A percentile compares a stretch with the other conserved stretches of the same genome.
Evolutionary conservation across 1,139 yeast genomes (phyloP).

Genomic region (Blastobotrys malaysiensis): DNA sequence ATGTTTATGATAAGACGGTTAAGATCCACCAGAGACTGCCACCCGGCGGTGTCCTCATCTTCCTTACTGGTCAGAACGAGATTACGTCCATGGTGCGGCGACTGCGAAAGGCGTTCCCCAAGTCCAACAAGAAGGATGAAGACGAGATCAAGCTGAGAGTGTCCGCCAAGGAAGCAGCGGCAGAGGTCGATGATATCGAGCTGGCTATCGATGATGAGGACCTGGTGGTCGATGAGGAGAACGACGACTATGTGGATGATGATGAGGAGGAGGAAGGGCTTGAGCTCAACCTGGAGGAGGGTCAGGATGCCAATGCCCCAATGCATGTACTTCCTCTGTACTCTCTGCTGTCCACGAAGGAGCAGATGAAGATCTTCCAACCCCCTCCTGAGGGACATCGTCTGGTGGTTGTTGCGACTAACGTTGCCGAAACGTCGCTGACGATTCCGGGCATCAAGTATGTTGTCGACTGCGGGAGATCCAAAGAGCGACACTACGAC

Average conservation of each 20-base stretch:
- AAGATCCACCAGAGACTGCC: conserved; percentile 85
- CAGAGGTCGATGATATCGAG: conserved; percentile 87
- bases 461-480: conserved; percentile 92
- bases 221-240: conserved; percentile 37
- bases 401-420: conserved; percentile 90
- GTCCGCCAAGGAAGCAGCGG: conserved; percentile 54
- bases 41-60: conserved; percentile 88
- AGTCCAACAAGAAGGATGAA: conserved; percentile 22
- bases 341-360: conserved; percentile 84
- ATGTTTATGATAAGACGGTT: conserved; percentile 76
- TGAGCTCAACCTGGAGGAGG: conserved; percentile 71
- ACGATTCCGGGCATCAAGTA: conserved; percentile 95
- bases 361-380: conserved; percentile 90
- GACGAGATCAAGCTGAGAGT: conserved; percentile 46
- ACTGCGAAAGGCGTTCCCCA: conserved; percentile 64
- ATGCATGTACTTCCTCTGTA: conserved; percentile 87
- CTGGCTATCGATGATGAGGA: conserved; percentile 46
- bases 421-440: conserved; percentile 95
- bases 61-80: conserved; percentile 92
- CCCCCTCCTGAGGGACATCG: conserved; percentile 81
- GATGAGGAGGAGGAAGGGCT: conserved; percentile 85
- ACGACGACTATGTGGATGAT: conserved; percentile 41
- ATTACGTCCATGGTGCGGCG: conserved; percentile 70
- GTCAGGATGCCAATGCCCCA: conserved; percentile 75
- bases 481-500: conserved; percentile 81